Evolutionary conservation across 805 yeast species (phyloP).

Genomic region (Candida silvatica): DNA sequence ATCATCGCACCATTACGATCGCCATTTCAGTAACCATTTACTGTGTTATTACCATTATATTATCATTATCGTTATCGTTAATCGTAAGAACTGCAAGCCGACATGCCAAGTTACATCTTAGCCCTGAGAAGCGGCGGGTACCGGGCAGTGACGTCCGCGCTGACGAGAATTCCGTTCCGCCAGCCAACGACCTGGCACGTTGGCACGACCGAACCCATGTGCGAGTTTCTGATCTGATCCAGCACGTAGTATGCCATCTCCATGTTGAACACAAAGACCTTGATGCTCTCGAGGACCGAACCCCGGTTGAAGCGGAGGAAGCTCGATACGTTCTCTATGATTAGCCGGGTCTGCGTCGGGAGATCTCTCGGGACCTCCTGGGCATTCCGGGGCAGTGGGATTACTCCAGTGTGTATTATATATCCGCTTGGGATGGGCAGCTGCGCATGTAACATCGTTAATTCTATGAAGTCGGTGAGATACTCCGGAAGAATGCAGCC

Average conservation of each 20-base stretch:
- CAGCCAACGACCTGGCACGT: constrained; percentile 7
- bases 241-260: constrained; percentile 7
- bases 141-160: constrained; percentile 3
- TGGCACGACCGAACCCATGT: constrained; percentile 6
- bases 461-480: no score
- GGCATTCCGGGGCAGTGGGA: no score
- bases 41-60: no score
- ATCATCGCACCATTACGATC: no score
- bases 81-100: no score
- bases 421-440: no score
- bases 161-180: constrained; percentile 4
- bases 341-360: constrained; percentile 3
- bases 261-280: constrained; percentile 4
- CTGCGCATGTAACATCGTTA: no score
- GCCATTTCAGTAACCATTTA: no score
- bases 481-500: no score
- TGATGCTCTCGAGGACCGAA: constrained; percentile 1
- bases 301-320: constrained; percentile 1
- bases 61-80: no score
- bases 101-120: no score
- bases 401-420: no score
- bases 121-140: background rate
- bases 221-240: constrained; percentile 5
- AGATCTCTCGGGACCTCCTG: background rate
- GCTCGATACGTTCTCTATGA: constrained; percentile 7